A percentile compares a stretch with the other conserved stretches of the same genome.
Evolutionary conservation across 371 early-diverging fungal species (phyloP).

Genomic region (Funneliformis caledonium): DNA sequence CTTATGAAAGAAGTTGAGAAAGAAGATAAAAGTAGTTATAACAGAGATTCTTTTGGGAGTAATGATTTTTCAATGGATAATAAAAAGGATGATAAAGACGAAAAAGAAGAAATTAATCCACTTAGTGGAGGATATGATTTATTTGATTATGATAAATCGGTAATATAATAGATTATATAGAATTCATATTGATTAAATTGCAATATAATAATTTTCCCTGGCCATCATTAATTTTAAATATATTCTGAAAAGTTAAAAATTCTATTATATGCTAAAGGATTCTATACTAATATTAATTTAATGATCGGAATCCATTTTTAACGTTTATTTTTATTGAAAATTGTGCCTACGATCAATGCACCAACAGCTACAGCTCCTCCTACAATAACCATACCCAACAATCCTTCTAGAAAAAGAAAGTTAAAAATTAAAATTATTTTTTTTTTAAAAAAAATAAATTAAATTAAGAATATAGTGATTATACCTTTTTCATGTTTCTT

Average conservation of each 20-base stretch:
- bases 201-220: background rate
- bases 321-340: background rate
- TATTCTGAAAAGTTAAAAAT: too few relatives aligned
- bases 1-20: background rate
- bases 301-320: background rate
- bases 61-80: background rate
- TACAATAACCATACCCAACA: background rate
- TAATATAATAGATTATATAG: background rate
- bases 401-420: background rate
- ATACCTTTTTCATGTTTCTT: conserved; percentile 80
- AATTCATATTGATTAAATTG: background rate
- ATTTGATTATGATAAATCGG: background rate
- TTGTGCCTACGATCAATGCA: background rate
- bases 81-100: background rate
- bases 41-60: background rate
- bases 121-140: background rate
- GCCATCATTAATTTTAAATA: background rate
- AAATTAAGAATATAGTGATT: background rate
- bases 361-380: conserved; percentile 6
- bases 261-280: too few relatives aligned
- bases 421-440: background rate
- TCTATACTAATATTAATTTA: background rate
- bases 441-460: background rate
- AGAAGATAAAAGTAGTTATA: background rate
- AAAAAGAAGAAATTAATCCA: background rate